Evolutionary conservation across 2,329 filamentous ascomycete genomes (phyloP), one percentile per base, ranked within the genome.

Genomic region (Sphaerulina populicola): DNA sequence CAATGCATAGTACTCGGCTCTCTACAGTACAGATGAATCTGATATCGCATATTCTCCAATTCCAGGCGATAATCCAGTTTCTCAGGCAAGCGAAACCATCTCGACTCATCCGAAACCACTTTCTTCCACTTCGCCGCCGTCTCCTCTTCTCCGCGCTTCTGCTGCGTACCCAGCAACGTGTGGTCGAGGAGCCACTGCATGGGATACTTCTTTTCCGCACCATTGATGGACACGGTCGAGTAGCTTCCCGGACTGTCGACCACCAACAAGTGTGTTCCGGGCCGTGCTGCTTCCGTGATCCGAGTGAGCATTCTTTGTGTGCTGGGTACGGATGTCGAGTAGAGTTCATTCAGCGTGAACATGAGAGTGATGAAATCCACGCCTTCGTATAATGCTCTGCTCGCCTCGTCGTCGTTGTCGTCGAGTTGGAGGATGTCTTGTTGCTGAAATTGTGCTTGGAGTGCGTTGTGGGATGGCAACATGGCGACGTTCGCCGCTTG

Each of bases 291-390:
- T 1, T 78, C 72, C 0, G 85, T 87, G 14, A 96, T 71, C 0
- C 73, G 73, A 3, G 88, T 76, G 0, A 98, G 74, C 57, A 97
- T 83, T 3, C 74, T 73, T 0, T 91, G 94, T 0, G 91, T 88
- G 59, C 82, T 80, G 2, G 82, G 75, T 21, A 89, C 80, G 1
- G 83, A 88, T 0, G 80, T 75, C 0, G 86, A 85, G 72, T 96
- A 97, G 0, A 98, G 81, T 70, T 98, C 93, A 68, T 97, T 97
- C 42, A 97, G 78, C 0, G 91, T 96, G 74, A 97, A 98, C 70
- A 97, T 80, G 10, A 97, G 71, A 0, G 90, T 95, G 11, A 94
- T 74, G 0, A 96, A 58, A 30, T 68, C 58, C 1, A 67, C 63
- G 6, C 57, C 56, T 11, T 60, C 31, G 5, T 71, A 59, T 6